These are phyloP conservation scores for Gracilaria domingensis DNA, from an alignment of 23 red algal species.

Conservation along the genomic window DNA sequence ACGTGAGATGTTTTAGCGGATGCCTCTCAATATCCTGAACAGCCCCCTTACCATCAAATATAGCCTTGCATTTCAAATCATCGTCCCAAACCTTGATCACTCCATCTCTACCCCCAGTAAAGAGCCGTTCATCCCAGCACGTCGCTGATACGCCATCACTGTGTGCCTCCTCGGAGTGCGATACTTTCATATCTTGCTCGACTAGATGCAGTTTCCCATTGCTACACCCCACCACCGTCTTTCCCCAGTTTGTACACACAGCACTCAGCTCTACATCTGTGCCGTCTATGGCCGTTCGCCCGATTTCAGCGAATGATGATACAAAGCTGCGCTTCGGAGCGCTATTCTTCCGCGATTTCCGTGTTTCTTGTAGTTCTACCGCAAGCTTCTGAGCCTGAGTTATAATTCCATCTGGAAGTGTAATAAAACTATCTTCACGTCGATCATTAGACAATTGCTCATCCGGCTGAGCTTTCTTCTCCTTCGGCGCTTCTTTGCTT, in stretches of 20 bases:
- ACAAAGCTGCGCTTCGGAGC: background rate
- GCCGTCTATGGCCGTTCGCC: conserved; percentile 16
- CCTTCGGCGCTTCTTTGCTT: background rate
- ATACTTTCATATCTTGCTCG: conserved; percentile 38
- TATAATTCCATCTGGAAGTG: conserved; percentile 27
- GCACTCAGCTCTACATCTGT: conserved; percentile 13
- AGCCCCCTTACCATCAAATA: conserved; percentile 4
- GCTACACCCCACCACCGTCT: conserved; percentile 3
- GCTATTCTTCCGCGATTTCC: conserved; percentile 15
- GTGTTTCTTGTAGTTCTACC: conserved; percentile 15
- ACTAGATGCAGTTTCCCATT: conserved; percentile 40
- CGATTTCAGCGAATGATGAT: conserved; percentile 25
- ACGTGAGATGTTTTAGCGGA: conserved; percentile 17
- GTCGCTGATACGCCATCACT: background rate
- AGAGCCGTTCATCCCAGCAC: conserved; percentile 10
- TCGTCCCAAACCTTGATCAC: conserved; percentile 55
- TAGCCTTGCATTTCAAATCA: conserved; percentile 16
- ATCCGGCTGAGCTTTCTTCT: background rate
- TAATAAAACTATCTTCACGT: background rate
- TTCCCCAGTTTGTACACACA: background rate
- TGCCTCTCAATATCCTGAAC: conserved; percentile 45
- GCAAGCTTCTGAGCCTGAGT: conserved; percentile 30
- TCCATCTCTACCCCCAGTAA: conserved; percentile 44
- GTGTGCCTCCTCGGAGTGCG: conserved; percentile 13
- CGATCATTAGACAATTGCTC: background rate